Base-by-base conservation (phyloP, 441 rosid species). In the Brassica balearica region DNA sequence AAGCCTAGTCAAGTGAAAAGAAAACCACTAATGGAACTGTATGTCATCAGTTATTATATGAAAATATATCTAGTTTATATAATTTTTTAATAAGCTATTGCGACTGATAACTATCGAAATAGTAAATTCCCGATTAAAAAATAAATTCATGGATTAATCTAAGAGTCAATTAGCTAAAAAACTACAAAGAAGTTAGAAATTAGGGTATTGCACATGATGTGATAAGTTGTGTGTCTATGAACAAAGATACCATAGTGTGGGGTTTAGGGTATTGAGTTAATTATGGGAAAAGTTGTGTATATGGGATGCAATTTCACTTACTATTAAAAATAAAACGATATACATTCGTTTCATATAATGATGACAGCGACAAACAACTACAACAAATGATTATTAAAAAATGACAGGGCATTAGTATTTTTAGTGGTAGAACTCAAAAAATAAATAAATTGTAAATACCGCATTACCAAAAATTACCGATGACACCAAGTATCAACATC, bases 371-470 rank as follows among this genome's bases (percentile, higher is more conserved):
- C 48, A 64, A 15, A 64, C 51, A 65, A 34, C 46, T 4, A 15
- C 48, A 64, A 36, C 74, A 38, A 34, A 36, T 34, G 20, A 56
- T 56, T 11, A 17, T 10, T 8, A 72, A 9, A 43, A 14, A 72
- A 46, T 27, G 19, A 68, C 51, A 6, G 14, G 36, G 34, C 69
- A 17, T 25, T 63, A 5, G n/a, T 62, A 46, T 11, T 63, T 25
- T 12, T 7, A 62, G 61, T 48, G 32, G 19, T 17, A 27, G 20
- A 46, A 15, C 11, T 10, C 20, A 48, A 71, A 8, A 43, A 3
- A 19, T 4, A 3, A 14, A 14, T 2, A 29, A 55, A 8, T 53
- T 17, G 19, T 6, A 55, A 55, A 56, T 15, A 15, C 29, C 6
- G 38, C 8, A 20, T 66, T 5, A 48, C 38, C 4, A 68, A 68